These are phyloP conservation scores for Tuber aestivum DNA, from an alignment of 495 filamentous ascomycete species.

Conservation along the genomic window DNA sequence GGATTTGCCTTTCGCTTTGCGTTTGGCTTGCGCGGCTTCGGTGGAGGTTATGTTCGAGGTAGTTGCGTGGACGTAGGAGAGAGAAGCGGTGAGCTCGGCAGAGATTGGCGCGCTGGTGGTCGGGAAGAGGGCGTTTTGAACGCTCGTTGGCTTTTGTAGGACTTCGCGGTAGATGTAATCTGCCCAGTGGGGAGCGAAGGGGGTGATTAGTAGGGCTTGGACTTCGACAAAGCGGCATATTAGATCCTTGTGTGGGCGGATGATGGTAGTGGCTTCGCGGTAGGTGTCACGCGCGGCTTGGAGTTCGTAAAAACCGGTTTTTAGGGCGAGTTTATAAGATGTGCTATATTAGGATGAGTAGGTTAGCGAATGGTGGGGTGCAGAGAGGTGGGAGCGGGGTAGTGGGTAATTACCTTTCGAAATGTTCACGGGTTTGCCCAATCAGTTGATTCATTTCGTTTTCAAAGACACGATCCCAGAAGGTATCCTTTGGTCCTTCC, in stretches of 20 bases:
- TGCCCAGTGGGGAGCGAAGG: slow-evolving; percentile 87
- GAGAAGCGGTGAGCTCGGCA: slow-evolving; percentile 62
- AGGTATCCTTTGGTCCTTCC: slow-evolving; percentile 62
- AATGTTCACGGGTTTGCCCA: slow-evolving; percentile 65
- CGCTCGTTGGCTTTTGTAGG: slow-evolving; percentile 63
- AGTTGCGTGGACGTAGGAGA: slow-evolving; percentile 71
- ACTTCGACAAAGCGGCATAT: slow-evolving; percentile 72
- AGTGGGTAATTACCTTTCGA: slow-evolving; percentile 54
- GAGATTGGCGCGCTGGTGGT: slow-evolving; percentile 57
- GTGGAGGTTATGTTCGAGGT: slow-evolving; percentile 75
- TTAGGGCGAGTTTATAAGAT: slow-evolving; percentile 88
- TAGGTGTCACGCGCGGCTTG: slow-evolving; percentile 80
- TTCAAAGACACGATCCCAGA: slow-evolving; percentile 84
- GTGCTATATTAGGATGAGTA: slow-evolving; percentile 42
- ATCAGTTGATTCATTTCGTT: slow-evolving; percentile 90
- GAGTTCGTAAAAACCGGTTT: slow-evolving; percentile 85
- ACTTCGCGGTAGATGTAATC: slow-evolving; percentile 92
- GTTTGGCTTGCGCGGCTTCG: slow-evolving; percentile 71
- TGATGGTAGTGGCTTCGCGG: slow-evolving; percentile 69
- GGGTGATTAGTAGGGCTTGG: slow-evolving; percentile 73
- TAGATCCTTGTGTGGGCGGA: slow-evolving; percentile 75
- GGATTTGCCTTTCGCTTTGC: slow-evolving; percentile 82
- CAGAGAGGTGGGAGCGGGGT: not conserved
- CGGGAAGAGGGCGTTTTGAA: slow-evolving; percentile 78
- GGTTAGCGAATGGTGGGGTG: slow-evolving; percentile 37